Base-by-base conservation (phyloP, 2,329 filamentous ascomycete genomes). In the Acarospora socialis region DNA sequence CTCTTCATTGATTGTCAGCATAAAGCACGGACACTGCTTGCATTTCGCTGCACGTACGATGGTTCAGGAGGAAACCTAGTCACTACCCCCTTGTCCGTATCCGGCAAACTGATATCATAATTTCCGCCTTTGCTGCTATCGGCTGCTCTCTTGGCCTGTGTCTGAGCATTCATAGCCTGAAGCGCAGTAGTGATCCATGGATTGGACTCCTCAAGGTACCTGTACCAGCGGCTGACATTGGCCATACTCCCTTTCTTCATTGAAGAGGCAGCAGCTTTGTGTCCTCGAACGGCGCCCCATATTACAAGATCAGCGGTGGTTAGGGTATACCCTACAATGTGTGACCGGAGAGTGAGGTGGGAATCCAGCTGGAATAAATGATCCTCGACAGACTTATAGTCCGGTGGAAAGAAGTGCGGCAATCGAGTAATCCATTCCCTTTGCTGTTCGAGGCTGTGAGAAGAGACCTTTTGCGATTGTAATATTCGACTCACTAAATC, bases 61-160 rank as follows among this genome's bases (percentile, higher is more conserved):
- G 87, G 87, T 73, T 94, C 87, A 3, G 87, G 87, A 10, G 87
- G 76, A 61, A 95, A 95, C 47, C 86, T 70, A 14, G 83, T 92
- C 13, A 94, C 81, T 36, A 95, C 84, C 3, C 83, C 84, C 53
- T 87, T 77, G 21, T 87, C 81, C 6, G 80, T 77, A 52, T 92
- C 81, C 47, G 80, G 74, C 21, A 94, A 68, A 2, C 77, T 79
- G 54, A 94, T 81, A 51, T 92, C 84, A 59, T 90, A 95, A 65
- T 75, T 92, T 36, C 72, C 83, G 42, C 82, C 82, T 32, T 80
- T 77, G 53, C 81, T 82, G 49, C 71, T 77, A 42, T 69, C 70
- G 14, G 72, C 71, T 21, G 66, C 65, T 43, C 77, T 73, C 64
- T 80, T 81, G 45, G 72, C 71, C 51, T 72, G 75, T 39, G 70